Base-by-base conservation (phyloP, 192 early-diverging fungal genomes). In the Glomus cerebriforme region DNA sequence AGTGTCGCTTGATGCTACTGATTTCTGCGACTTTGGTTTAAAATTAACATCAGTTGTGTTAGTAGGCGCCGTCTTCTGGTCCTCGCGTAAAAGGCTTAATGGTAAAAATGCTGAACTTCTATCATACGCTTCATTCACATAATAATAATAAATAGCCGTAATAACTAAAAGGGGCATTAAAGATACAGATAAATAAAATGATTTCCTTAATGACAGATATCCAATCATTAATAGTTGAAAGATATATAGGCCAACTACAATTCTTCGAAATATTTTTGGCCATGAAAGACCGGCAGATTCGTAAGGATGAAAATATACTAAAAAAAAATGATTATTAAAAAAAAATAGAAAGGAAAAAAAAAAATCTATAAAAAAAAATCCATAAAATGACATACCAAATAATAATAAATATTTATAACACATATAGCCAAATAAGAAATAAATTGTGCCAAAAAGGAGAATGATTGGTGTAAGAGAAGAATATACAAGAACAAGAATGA, bases 321-420 rank as follows among this genome's bases (percentile, higher is more conserved):
- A 22, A 75, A 24, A 81, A 24, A 59, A 65, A 59, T 37, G 15
- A 17, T 13, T 54, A 32, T 60, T 62, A 27, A 78, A 22, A 34
- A 67, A 12, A 49, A 71, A 2, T 17, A 27, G 10, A 34, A 39
- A 26, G 3, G 10, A n/a, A 43, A 70, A 75, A 13, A 70, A 17
- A 80, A 24, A 59, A 66, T 43, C n/a, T 8, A 37, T n/a, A 34
- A 43, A 22, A 68, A 10, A 10, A 4, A 75, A 10, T 32, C 34
- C 22, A 22, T 22, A 22, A 24, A 19, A 32, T 37, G 13, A 78
- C 79, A 49, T 82, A 86, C 86, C 86, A 85, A 93, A 93, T 39
- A 94, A 85, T 10, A 94, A 79, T 73, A 92, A 88, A 83, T 95
- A 95, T 82, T 94, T 94, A 84, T 86, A 89, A 2, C 91, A 89